Conservation (phyloP, 805 yeast genomes). For the Ogataea henricii region DNA sequence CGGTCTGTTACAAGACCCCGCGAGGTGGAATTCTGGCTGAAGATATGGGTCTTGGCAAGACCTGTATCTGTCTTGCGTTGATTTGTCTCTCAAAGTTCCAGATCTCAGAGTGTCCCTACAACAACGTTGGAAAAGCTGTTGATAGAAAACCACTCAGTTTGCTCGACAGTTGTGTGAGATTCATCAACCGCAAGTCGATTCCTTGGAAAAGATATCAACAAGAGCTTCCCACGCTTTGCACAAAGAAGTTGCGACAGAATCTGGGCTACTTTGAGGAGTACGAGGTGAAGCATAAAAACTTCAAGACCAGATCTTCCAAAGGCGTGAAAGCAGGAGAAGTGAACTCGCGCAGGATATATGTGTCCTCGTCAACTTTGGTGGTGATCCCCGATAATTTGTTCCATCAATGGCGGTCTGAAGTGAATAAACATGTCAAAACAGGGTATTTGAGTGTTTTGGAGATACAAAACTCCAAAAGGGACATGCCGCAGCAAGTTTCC, state of each 20-base stretch:
- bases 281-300: slow-evolving; percentile 12
- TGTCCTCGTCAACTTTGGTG: slow-evolving; percentile 57
- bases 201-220: slow-evolving; percentile 56
- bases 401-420: slow-evolving; percentile 64
- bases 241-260: slow-evolving; percentile 33
- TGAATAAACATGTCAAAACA: slow-evolving; percentile 52
- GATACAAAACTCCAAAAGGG: slow-evolving; percentile 21
- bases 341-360: slow-evolving; percentile 35
- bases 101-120: slow-evolving; percentile 45
- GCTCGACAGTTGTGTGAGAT: slow-evolving; percentile 43
- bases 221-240: slow-evolving; percentile 47
- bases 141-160: slow-evolving; percentile 32
- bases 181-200: slow-evolving; percentile 48
- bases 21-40: slow-evolving; percentile 67
- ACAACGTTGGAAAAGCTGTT: slow-evolving; percentile 12
- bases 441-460: slow-evolving; percentile 40
- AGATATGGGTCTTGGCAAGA: slow-evolving; percentile 70
- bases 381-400: slow-evolving; percentile 68
- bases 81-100: slow-evolving; percentile 58
- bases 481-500: slow-evolving; percentile 34
- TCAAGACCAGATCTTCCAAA: slow-evolving; percentile 20
- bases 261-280: slow-evolving; percentile 48
- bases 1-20: slow-evolving; percentile 49
- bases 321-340: slow-evolving; percentile 4
- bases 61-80: slow-evolving; percentile 58